Percentiles rank a stretch among this genome's conserved stretches.
Evolutionary conservation across 2,329 filamentous ascomycete genomes (phyloP).

Genomic region (Diaporthe sp.): DNA sequence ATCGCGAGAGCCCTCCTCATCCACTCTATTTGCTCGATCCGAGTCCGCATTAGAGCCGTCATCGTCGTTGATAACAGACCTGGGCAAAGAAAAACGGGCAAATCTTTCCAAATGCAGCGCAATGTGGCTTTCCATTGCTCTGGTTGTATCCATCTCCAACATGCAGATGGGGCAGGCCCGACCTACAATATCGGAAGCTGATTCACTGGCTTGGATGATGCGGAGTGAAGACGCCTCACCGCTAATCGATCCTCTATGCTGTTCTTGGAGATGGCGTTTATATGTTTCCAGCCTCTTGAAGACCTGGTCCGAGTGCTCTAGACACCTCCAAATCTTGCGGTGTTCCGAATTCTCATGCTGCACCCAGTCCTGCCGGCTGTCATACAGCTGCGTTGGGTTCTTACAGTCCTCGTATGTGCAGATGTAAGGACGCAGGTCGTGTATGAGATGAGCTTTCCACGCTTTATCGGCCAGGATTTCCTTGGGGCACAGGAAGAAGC

Average conservation of each 20-base stretch:
- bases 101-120: conserved; percentile 24
- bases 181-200: not conserved
- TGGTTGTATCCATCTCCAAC: not conserved
- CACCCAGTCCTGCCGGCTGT: conserved; percentile 23
- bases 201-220: conserved; percentile 29
- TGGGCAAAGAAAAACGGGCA: conserved; percentile 11
- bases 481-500: conserved; percentile 18
- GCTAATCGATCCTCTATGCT: not conserved
- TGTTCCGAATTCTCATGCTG: conserved; percentile 31
- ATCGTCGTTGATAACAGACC: not conserved
- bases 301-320: conserved; percentile 8
- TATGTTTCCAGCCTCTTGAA: not conserved
- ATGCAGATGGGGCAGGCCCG: conserved; percentile 15
- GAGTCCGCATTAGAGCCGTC: conserved; percentile 5
- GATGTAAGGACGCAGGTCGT: conserved; percentile 18
- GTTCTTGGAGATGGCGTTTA: not conserved
- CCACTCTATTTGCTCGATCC: not conserved
- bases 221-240: not conserved
- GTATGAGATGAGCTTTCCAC: conserved; percentile 28
- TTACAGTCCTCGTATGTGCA: conserved; percentile 21
- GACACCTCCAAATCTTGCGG: conserved; percentile 19
- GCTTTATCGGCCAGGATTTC: conserved; percentile 1
- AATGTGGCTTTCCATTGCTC: conserved; percentile 1
- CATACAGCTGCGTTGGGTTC: conserved; percentile 22
- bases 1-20: conserved; percentile 15